Evolutionary conservation across 805 yeast species (phyloP).

Genomic region (Candida manassasensis): DNA sequence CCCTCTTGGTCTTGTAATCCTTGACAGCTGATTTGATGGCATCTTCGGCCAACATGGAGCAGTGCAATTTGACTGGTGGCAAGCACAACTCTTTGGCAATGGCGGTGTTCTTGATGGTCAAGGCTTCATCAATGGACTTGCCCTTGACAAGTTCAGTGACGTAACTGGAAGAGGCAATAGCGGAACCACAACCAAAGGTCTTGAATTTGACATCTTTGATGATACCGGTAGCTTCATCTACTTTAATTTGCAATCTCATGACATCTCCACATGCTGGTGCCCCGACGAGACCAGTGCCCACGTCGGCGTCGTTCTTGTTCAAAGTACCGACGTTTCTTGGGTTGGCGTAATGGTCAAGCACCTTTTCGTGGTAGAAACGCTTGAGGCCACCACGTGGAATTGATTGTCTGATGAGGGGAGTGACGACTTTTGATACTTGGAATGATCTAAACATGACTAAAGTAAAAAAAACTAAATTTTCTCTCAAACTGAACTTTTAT

Average conservation of each 20-base stretch:
- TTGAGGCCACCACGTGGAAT: constrained; percentile 7
- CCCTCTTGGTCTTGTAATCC: constrained; percentile 85
- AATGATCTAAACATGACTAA: constrained; percentile 1
- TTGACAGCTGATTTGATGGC: constrained; percentile 96
- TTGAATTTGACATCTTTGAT: constrained; percentile 95
- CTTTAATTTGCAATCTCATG: constrained; percentile 94
- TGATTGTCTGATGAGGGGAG: constrained; percentile 1
- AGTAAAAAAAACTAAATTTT: too few species aligned
- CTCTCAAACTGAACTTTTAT: background rate
- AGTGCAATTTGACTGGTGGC: constrained; percentile 96
- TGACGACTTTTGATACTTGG: background rate
- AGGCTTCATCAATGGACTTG: constrained; percentile 89
- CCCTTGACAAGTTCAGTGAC: constrained; percentile 96
- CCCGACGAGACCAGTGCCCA: constrained; percentile 97
- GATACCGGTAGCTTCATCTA: constrained; percentile 82
- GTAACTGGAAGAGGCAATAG: constrained; percentile 92
- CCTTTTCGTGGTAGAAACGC: constrained; percentile 79
- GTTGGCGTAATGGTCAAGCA: constrained; percentile 91
- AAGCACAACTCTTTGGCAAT: constrained; percentile 91
- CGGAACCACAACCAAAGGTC: constrained; percentile 99
- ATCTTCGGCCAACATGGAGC: constrained; percentile 98
- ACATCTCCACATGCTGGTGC: constrained; percentile 99
- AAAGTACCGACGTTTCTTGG: constrained; percentile 96
- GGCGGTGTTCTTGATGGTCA: constrained; percentile 84
- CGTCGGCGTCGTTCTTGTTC: constrained; percentile 68